Conservation (phyloP, 306 rosid genomes). For the Carpinus viminea region DNA sequence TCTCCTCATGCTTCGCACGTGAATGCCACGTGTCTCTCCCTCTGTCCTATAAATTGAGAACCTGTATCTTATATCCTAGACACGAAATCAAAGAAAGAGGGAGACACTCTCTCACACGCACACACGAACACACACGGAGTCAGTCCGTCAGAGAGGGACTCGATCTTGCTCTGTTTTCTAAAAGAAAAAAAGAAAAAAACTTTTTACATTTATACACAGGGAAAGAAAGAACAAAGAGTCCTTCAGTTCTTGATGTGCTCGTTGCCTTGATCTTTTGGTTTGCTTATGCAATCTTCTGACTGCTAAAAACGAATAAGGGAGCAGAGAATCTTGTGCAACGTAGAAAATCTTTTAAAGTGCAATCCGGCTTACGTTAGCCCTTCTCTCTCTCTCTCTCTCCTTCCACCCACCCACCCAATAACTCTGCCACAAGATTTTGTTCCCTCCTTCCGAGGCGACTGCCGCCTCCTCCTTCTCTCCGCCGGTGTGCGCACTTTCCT, state of each 20-base stretch:
- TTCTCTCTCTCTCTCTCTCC: background rate
- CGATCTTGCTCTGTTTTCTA: background rate
- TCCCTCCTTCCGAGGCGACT: constrained; percentile 31
- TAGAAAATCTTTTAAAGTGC: constrained; percentile 61
- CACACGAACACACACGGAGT: background rate
- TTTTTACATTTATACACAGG: background rate
- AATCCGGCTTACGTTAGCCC: constrained; percentile 65
- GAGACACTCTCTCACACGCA: constrained; percentile 10
- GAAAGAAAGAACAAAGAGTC: background rate
- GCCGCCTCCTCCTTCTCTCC: constrained; percentile 7
- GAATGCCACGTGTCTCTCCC: constrained; percentile 40
- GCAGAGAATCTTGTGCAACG: constrained; percentile 45
- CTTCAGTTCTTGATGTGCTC: constrained; percentile 11
- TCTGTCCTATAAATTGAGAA: constrained; percentile 58
- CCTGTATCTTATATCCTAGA: constrained; percentile 52
- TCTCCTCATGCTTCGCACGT: constrained; percentile 40
- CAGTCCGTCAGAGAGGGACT: constrained; percentile 7
- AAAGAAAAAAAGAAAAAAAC: background rate
- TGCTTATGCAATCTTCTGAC: background rate
- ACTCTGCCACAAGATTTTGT: constrained; percentile 56
- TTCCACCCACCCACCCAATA: constrained; percentile 17
- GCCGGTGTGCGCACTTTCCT: constrained; percentile 23
- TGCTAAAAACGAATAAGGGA: constrained; percentile 19
- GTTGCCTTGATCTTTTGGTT: background rate
- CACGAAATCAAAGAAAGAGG: constrained; percentile 13